Percentiles rank a stretch among this genome's conserved stretches.
Conservation (phyloP, 768 basidiomycete genomes). For the Termitomyces sp. region DNA sequence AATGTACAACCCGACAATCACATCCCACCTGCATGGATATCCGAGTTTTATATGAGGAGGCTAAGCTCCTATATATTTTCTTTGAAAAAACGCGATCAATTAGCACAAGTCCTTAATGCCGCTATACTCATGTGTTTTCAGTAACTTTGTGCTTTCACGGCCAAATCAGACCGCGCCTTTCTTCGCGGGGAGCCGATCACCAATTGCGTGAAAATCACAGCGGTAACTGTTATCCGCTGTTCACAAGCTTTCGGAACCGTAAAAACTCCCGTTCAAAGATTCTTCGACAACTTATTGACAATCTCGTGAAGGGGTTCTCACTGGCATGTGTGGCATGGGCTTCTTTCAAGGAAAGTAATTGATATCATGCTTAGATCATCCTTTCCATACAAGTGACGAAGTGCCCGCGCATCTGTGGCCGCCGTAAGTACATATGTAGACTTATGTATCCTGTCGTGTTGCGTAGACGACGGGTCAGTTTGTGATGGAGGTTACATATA, state of each 20-base stretch:
- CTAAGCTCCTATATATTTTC: background rate
- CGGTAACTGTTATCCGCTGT: background rate
- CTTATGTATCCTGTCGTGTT: background rate
- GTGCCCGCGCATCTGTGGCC: background rate
- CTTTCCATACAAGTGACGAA: background rate
- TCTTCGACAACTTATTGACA: background rate
- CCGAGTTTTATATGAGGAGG: background rate
- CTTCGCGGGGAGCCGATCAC: background rate
- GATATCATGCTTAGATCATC: background rate
- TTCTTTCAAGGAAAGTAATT: background rate
- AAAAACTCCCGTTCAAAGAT: background rate
- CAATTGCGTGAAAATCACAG: background rate
- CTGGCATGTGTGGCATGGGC: background rate
- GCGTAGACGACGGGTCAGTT: background rate
- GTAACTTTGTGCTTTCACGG: background rate
- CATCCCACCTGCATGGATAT: background rate
- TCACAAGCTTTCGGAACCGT: constrained; percentile 6
- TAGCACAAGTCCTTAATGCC: background rate
- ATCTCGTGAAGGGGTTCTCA: background rate
- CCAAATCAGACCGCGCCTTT: background rate
- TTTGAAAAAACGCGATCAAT: background rate
- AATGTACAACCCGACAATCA: background rate
- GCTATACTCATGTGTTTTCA: background rate
- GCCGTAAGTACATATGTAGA: background rate
- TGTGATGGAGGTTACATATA: background rate